These are phyloP conservation scores for Lipomyces anomalus DNA, from an alignment of 805 yeast species.

Conservation along the genomic window DNA sequence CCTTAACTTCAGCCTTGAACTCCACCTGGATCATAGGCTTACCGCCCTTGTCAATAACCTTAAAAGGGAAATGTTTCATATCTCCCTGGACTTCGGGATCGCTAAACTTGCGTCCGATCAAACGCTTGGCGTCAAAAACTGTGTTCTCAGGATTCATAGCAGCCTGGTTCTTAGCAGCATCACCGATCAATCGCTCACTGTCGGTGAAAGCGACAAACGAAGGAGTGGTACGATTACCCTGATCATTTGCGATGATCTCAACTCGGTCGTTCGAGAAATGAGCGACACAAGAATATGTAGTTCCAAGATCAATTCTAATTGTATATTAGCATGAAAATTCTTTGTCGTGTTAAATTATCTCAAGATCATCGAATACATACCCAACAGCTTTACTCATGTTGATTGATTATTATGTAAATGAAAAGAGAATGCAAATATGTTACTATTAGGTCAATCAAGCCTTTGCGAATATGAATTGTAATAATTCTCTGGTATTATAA, in stretches of 20 bases:
- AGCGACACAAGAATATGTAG: conserved; percentile 97
- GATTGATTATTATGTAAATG: conserved; percentile 8
- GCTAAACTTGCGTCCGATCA: conserved; percentile 76
- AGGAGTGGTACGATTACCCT: conserved; percentile 98
- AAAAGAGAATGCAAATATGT: conserved; percentile 2
- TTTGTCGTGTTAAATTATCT: background rate
- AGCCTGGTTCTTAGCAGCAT: conserved; percentile 97
- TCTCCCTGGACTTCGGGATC: conserved; percentile 77
- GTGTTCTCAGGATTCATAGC: conserved; percentile 94
- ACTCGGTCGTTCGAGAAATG: conserved; percentile 79
- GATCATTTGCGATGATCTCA: conserved; percentile 93
- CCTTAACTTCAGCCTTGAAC: conserved; percentile 79
- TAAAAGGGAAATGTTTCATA: conserved; percentile 85
- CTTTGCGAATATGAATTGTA: background rate
- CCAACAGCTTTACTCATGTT: conserved; percentile 50
- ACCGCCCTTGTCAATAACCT: conserved; percentile 67
- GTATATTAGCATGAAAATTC: background rate
- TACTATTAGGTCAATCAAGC: background rate
- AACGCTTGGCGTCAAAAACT: conserved; percentile 91
- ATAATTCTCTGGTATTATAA: background rate
- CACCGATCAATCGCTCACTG: conserved; percentile 91
- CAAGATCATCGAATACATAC: no score
- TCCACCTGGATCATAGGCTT: conserved; percentile 87
- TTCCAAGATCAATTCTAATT: conserved; percentile 92
- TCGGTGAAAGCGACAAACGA: conserved; percentile 96